These are phyloP conservation scores for carrot (Daucus carota) DNA, from an alignment of 129 eudicot genomes.

Conservation along the genomic window DNA sequence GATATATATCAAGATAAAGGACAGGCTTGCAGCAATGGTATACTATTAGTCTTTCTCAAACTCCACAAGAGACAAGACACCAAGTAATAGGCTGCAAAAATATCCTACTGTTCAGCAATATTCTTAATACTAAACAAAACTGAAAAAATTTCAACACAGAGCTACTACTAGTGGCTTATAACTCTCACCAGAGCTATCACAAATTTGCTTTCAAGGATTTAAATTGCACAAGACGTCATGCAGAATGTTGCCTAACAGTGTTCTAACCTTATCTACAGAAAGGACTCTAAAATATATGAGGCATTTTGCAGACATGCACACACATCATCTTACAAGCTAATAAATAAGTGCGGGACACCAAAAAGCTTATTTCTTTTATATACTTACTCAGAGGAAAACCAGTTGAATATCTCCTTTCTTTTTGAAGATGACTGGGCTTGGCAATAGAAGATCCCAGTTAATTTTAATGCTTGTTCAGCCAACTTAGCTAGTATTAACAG, in stretches of 20 bases:
- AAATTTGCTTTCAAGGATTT: background rate
- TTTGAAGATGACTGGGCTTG: slow-evolving; percentile 46
- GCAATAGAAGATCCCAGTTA: slow-evolving; percentile 71
- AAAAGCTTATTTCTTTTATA: background rate
- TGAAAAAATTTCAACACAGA: background rate
- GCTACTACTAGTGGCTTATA: background rate
- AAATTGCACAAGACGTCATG: background rate
- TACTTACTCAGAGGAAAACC: slow-evolving; percentile 31
- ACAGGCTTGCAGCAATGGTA: background rate
- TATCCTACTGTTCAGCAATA: background rate
- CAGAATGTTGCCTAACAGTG: background rate
- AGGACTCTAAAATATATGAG: background rate
- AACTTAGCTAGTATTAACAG: slow-evolving; percentile 57
- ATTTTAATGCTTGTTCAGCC: slow-evolving; percentile 63
- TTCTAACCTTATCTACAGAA: background rate
- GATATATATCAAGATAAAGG: background rate
- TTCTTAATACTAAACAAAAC: background rate
- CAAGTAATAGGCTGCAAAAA: too few species aligned
- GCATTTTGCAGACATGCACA: background rate
- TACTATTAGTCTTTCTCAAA: background rate
- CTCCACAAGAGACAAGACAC: background rate
- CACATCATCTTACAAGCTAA: background rate
- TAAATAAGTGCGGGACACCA: background rate
- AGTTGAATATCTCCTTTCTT: slow-evolving; percentile 24
- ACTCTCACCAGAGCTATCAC: background rate